phyloP scores from a whole-genome alignment of 2,329 filamentous ascomycete species.

The Neopestalotiopsis sp. region DNA sequence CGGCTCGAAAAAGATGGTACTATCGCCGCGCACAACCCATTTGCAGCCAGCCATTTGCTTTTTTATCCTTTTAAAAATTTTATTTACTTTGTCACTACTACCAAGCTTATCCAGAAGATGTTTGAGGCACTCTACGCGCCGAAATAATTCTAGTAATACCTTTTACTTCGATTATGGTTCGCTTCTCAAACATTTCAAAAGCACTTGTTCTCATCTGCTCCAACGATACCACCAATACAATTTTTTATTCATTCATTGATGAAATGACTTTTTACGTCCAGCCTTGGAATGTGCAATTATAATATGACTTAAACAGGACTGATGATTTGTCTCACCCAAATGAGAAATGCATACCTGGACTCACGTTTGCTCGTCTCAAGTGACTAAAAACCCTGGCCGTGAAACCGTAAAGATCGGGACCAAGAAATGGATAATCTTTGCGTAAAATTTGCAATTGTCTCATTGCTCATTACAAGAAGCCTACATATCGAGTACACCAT shows the following conservation, averaged over 20 bases:
- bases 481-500: neutral
- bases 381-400: too few relatives aligned
- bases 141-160: neutral
- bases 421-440: too few relatives aligned
- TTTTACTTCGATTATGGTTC: conserved; percentile 2
- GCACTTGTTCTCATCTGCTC: neutral
- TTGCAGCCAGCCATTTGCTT: neutral
- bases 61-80: neutral
- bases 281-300: neutral
- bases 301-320: too few relatives aligned
- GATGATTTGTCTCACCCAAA: too few relatives aligned
- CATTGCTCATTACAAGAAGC: neutral
- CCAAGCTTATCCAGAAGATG: neutral
- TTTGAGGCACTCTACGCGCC: neutral
- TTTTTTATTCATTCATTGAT: neutral
- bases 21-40: neutral
- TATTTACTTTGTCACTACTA: neutral
- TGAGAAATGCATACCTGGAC: too few relatives aligned
- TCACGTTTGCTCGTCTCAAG: too few relatives aligned
- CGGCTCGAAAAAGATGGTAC: neutral
- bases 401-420: too few relatives aligned
- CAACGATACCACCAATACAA: neutral
- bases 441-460: neutral
- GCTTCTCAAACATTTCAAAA: neutral
- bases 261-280: neutral